Conservation (phyloP, 768 basidiomycete genomes). For the Boletus sp. region DNA sequence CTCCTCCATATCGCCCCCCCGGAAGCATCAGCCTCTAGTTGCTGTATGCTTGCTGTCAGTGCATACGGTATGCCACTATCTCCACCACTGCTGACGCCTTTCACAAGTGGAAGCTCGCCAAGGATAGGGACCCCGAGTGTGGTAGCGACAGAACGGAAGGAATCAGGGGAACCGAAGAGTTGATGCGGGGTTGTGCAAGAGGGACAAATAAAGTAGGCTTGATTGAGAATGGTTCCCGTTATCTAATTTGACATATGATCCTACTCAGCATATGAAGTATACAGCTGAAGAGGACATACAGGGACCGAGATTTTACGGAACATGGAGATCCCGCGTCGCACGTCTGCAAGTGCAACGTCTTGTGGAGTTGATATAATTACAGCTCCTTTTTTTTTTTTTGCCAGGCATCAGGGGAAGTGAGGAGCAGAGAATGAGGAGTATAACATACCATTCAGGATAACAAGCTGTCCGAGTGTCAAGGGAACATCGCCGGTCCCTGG, state of each 20-base stretch:
- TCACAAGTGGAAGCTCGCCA: constrained; percentile 78
- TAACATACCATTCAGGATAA: constrained; percentile 72
- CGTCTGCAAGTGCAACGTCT: constrained; percentile 88
- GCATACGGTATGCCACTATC: constrained; percentile 64
- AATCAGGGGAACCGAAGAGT: constrained; percentile 66
- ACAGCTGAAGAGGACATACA: constrained; percentile 41
- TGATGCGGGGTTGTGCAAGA: constrained; percentile 62
- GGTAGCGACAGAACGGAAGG: constrained; percentile 57
- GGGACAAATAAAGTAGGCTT: constrained; percentile 79
- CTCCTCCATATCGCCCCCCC: constrained; percentile 32
- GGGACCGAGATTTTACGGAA: constrained; percentile 86
- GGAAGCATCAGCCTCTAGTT: constrained; percentile 18
- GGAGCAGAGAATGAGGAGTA: not conserved
- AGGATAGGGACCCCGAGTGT: constrained; percentile 62
- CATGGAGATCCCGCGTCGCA: constrained; percentile 90
- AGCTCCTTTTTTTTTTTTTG: constrained; percentile 57
- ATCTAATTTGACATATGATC: constrained; percentile 47
- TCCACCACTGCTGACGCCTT: constrained; percentile 66
- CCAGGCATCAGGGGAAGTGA: not conserved
- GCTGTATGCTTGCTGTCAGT: constrained; percentile 21
- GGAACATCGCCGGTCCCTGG: constrained; percentile 97
- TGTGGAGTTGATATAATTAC: constrained; percentile 96
- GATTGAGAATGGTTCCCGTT: constrained; percentile 82
- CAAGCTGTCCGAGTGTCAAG: constrained; percentile 85
- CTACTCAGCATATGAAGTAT: not conserved